Conservation (phyloP, 2,329 filamentous ascomycete species). For the Aspergillus hiratsukae region DNA sequence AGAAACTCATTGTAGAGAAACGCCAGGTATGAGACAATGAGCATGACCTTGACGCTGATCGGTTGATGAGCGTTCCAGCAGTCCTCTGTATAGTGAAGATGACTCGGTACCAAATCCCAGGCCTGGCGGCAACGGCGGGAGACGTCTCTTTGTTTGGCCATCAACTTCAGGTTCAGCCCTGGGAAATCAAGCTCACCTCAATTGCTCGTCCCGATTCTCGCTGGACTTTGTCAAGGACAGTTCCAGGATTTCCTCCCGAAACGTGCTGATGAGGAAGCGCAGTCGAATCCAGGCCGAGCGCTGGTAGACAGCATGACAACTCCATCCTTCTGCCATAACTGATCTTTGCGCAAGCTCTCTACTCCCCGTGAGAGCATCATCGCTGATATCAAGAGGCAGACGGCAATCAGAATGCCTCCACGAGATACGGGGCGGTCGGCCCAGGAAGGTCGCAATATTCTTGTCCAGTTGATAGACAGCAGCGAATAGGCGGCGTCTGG, state of each 20-base stretch:
- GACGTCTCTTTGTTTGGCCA: constrained; percentile 12
- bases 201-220: constrained; percentile 6
- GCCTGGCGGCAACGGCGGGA: constrained; percentile 17
- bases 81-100: constrained; percentile 17
- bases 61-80: constrained; percentile 18
- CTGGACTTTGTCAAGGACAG: constrained; percentile 16
- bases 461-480: constrained; percentile 27
- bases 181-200: constrained; percentile 14
- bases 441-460: constrained; percentile 25
- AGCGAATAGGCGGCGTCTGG: constrained; percentile 22
- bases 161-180: background rate
- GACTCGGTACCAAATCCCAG: constrained; percentile 19
- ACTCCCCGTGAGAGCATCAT: constrained; percentile 12
- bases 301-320: constrained; percentile 10
- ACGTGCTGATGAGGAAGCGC: constrained; percentile 21
- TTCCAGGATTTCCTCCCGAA: constrained; percentile 26
- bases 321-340: constrained; percentile 21
- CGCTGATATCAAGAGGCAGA: constrained; percentile 22
- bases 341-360: constrained; percentile 2
- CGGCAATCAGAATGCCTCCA: constrained; percentile 19
- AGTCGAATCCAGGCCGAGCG: constrained; percentile 21
- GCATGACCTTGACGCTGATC: constrained; percentile 28
- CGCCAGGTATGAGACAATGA: constrained; percentile 20
- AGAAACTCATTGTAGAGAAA: constrained; percentile 28
- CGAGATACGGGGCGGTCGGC: constrained; percentile 23